A percentile compares a stretch with the other conserved stretches of the same genome.
Conservation (phyloP, 257 asterid species). For the Euphrasia confusa region DNA sequence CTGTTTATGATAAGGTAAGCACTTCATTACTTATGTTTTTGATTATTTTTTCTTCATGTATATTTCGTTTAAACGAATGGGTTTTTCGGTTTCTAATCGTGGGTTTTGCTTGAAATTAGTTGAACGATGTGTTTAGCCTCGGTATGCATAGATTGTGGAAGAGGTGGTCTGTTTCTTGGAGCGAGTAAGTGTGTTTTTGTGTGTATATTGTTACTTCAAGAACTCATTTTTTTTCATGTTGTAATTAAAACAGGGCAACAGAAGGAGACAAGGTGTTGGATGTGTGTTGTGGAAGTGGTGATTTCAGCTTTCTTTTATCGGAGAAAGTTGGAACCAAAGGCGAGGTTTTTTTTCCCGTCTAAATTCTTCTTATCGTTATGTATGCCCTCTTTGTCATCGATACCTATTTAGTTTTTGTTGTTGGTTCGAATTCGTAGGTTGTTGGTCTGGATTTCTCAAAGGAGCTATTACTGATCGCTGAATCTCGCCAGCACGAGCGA, state of each 20-base stretch:
- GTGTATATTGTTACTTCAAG: neutral
- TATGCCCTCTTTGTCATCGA: neutral
- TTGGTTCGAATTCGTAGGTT: slow-evolving; percentile 32
- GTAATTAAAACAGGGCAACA: slow-evolving; percentile 40
- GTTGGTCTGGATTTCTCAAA: slow-evolving; percentile 61
- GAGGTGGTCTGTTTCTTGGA: slow-evolving; percentile 56
- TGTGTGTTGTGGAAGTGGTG: slow-evolving; percentile 74
- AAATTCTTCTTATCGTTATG: neutral
- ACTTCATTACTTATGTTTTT: neutral
- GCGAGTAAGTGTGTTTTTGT: slow-evolving; percentile 32
- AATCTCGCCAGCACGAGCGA: slow-evolving; percentile 41
- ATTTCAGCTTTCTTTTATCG: slow-evolving; percentile 53
- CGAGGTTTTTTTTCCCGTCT: slow-evolving; percentile 34
- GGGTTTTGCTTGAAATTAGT: slow-evolving; percentile 22
- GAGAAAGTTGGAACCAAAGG: slow-evolving; percentile 52
- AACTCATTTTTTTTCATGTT: neutral
- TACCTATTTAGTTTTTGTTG: neutral
- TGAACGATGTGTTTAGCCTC: slow-evolving; percentile 45
- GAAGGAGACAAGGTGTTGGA: slow-evolving; percentile 52
- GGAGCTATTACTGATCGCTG: slow-evolving; percentile 45
- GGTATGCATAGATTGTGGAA: slow-evolving; percentile 55
- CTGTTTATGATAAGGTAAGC: slow-evolving; percentile 50
- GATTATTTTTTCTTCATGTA: neutral
- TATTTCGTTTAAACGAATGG: neutral
- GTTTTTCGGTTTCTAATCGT: neutral